Percentiles rank a stretch among this genome's conserved stretches.
phyloP scores from a whole-genome alignment of 331 rosid species.

The Acacia concinna region DNA sequence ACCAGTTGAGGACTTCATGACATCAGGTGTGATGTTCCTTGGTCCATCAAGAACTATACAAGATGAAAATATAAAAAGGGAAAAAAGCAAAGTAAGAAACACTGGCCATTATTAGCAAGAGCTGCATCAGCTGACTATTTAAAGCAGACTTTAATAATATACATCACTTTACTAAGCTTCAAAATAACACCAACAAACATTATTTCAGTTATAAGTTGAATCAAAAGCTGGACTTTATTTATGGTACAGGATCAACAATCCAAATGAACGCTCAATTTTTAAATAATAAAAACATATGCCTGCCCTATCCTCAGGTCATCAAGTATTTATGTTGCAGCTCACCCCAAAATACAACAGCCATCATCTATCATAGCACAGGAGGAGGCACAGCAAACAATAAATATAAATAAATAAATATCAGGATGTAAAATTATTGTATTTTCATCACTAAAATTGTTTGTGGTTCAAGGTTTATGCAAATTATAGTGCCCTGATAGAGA shows the following conservation, averaged over 20 bases:
- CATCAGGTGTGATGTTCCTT: slow-evolving; percentile 74
- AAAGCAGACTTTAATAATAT: slow-evolving; percentile 4
- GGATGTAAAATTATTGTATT: neutral
- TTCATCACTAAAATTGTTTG: neutral
- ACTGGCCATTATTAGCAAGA: slow-evolving; percentile 10
- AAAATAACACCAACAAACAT: neutral
- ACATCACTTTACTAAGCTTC: neutral
- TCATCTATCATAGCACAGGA: neutral
- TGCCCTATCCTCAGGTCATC: neutral
- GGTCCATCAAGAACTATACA: slow-evolving; percentile 81
- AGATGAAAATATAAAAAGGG: neutral
- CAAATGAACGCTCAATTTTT: neutral
- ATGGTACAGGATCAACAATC: neutral
- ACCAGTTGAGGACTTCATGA: slow-evolving; percentile 79
- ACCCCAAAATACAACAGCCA: neutral
- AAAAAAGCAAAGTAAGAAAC: slow-evolving; percentile 12
- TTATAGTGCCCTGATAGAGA: neutral
- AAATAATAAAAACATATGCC: neutral
- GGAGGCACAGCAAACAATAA: neutral
- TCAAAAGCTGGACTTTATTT: neutral
- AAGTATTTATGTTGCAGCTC: neutral
- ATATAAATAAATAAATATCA: neutral
- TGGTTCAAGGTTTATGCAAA: neutral
- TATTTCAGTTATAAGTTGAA: neutral
- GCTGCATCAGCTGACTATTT: slow-evolving; percentile 8